Conservation (phyloP, 2,329 filamentous ascomycete species). For the Botrytis byssoidea region DNA sequence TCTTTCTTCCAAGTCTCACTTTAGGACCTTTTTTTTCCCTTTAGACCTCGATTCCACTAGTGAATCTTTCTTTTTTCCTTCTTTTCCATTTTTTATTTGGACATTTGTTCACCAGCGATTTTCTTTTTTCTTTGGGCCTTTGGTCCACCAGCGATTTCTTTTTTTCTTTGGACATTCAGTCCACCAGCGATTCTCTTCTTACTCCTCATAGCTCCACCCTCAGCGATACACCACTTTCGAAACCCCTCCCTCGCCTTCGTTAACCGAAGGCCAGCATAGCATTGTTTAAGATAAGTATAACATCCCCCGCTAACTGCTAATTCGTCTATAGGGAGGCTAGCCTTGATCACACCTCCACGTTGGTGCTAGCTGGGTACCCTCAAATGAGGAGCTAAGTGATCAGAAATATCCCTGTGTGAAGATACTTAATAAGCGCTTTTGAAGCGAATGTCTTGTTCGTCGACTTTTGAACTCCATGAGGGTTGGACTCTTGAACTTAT, state of each 20-base stretch:
- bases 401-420: background rate
- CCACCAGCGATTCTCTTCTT: background rate
- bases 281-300: background rate
- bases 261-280: background rate
- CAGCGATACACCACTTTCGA: background rate
- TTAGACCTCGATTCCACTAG: background rate
- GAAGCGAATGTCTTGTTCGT: background rate
- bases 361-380: constrained; percentile 1
- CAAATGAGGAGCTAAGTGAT: constrained; percentile 9
- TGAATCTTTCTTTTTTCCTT: background rate
- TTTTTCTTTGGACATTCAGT: background rate
- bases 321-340: constrained; percentile 8
- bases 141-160: background rate
- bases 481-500: background rate
- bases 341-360: constrained; percentile 7
- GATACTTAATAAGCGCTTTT: background rate
- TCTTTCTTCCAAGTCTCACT: background rate
- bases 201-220: background rate
- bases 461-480: background rate
- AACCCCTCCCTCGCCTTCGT: background rate
- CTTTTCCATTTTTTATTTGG: background rate
- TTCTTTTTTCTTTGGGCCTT: background rate
- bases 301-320: background rate
- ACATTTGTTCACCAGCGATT: background rate
- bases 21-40: background rate